These are phyloP conservation scores for Moesziomyces globuligerus DNA, from an alignment of 1,284 basidiomycete species.

Conservation along the genomic window DNA sequence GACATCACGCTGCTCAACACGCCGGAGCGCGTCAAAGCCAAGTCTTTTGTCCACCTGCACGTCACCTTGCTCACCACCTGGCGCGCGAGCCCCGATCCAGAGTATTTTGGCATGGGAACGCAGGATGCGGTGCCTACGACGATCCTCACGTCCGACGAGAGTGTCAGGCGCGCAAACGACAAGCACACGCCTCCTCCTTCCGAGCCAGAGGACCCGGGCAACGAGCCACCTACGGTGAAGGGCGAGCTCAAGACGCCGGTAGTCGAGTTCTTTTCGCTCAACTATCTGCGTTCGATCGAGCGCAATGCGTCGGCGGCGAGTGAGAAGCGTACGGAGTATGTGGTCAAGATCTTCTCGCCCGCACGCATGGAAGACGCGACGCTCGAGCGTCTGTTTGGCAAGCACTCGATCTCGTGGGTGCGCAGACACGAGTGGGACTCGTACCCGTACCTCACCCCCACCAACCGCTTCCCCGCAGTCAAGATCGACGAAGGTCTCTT, in stretches of 20 bases:
- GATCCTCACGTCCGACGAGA: conserved; percentile 74
- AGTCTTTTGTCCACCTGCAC: conserved; percentile 84
- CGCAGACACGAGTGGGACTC: conserved; percentile 77
- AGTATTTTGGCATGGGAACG: conserved; percentile 76
- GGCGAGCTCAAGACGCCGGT: conserved; percentile 49
- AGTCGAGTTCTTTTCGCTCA: conserved; percentile 85
- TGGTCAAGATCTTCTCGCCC: conserved; percentile 79
- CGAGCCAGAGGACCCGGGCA: conserved; percentile 3
- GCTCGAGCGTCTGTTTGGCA: conserved; percentile 69
- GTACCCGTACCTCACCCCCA: conserved; percentile 76
- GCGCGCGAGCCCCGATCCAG: conserved; percentile 73
- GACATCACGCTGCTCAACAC: conserved; percentile 64
- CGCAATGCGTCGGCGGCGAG: conserved; percentile 46
- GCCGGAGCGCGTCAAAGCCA: conserved; percentile 72
- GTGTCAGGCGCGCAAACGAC: conserved; percentile 34
- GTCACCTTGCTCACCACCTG: conserved; percentile 88
- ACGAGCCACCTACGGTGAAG: conserved; percentile 1
- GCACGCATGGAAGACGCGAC: conserved; percentile 75
- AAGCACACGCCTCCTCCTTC: conserved; percentile 11
- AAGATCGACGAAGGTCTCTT: conserved; percentile 80
- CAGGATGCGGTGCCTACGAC: conserved; percentile 73
- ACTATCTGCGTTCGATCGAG: conserved; percentile 78
- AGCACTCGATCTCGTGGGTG: conserved; percentile 74
- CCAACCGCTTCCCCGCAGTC: conserved; percentile 76
- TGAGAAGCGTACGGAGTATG: conserved; percentile 48